These are phyloP conservation scores for Trichoderma oligosporum DNA, from an alignment of 2,329 filamentous ascomycete genomes.

Conservation along the genomic window DNA sequence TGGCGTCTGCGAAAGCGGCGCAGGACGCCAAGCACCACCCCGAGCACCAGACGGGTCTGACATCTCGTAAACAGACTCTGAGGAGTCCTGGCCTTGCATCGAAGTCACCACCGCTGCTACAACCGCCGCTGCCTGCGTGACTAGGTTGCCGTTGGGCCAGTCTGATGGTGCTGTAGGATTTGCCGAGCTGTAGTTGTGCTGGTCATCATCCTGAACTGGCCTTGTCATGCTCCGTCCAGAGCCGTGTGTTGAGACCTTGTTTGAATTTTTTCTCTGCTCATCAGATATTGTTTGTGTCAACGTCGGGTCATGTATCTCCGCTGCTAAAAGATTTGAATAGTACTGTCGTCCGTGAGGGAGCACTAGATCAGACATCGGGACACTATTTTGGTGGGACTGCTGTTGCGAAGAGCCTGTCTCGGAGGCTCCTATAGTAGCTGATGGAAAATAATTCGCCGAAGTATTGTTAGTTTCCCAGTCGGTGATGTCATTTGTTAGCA, in stretches of 20 bases:
- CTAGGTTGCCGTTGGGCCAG: conserved; percentile 6
- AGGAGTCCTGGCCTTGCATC: conserved; percentile 1
- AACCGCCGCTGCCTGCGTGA: conserved; percentile 10
- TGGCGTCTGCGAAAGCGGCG: conserved; percentile 18
- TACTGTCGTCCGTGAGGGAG: conserved; percentile 24
- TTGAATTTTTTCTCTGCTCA: background rate
- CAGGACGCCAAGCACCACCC: conserved; percentile 2
- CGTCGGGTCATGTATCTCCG: conserved; percentile 3
- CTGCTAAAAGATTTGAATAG: conserved; percentile 20
- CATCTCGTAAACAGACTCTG: conserved; percentile 1
- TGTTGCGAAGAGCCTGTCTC: conserved; percentile 25
- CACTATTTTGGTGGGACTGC: conserved; percentile 20
- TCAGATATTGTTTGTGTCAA: background rate
- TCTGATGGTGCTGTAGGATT: conserved; percentile 1
- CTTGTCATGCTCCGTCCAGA: background rate
- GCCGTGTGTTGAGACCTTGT: background rate
- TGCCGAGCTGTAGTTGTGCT: background rate
- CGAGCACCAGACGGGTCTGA: background rate
- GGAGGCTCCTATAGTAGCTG: conserved; percentile 27
- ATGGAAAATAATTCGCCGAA: conserved; percentile 30
- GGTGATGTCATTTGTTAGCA: conserved; percentile 26
- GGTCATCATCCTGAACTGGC: background rate
- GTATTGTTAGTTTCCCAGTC: conserved; percentile 23
- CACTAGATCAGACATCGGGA: conserved; percentile 17
- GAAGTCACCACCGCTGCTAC: conserved; percentile 8